Evolutionary conservation across 116 monocot species (phyloP), one percentile per base, ranked within the genome.

Genomic region (Posidonia oceanica): DNA sequence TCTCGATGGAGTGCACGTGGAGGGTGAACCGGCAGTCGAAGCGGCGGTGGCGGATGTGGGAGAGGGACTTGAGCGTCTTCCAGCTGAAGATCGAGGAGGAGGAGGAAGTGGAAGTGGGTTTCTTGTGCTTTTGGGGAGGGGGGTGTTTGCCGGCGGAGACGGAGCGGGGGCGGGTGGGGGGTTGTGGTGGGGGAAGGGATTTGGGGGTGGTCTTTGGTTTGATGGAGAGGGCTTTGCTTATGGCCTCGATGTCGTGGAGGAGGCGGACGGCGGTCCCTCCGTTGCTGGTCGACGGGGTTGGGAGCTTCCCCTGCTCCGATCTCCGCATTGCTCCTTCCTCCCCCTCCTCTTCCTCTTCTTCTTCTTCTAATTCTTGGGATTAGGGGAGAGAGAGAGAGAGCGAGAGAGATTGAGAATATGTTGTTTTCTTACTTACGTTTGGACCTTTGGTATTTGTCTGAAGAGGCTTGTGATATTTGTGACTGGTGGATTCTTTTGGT

Each of bases 11-110:
- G 71, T 85, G 86, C 23, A 91, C 88, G 20, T 81, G 83, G 44
- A 96, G 80, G n/a, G 88, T 78, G 85, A 96, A 96, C 2, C 77
- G 63, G 75, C 86, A 84, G 66, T 86, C 75, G 77, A 91, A 73
- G 57, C 88, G 82, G 60, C 82, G 88, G 56, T 78, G 82, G 44
- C 88, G 74, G 67, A 87, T 78, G 78, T 86, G 78, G 52, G 91
- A 88, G 69, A 96, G 75, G 13, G 88, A 78, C 64, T 74, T 83
- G 62, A 98, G 78, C 36, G 92, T 78, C 54, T 83, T 84, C 88
- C 88, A 88, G 14, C 71, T 73, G 71, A 80, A 87, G 21, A 79
- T 69, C 20, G 79, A 77, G 3, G 77, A 74, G 3, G 81, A 77
- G 2, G 72, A 48, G 3, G 78, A 71, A 2, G 89, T 72, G 11